Percentiles rank a stretch among this genome's conserved stretches.
phyloP scores from a whole-genome alignment of 2,329 filamentous ascomycete species.

The Aspergillus oerlinghausenensis region DNA sequence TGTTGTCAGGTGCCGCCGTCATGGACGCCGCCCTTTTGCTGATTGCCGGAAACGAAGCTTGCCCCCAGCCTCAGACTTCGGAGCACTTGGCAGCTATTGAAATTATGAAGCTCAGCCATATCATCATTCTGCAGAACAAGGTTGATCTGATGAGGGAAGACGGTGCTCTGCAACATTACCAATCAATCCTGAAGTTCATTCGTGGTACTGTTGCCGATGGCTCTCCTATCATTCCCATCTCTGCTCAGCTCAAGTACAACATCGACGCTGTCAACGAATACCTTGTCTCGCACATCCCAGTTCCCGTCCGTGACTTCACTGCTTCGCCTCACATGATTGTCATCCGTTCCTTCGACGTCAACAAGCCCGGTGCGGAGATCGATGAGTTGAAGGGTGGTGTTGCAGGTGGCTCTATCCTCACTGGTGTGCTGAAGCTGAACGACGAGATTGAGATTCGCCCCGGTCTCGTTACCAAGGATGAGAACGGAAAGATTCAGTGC shows the following conservation, averaged over 20 bases:
- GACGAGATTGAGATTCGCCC: slow-evolving; percentile 98
- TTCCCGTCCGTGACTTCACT: slow-evolving; percentile 85
- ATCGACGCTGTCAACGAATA: slow-evolving; percentile 97
- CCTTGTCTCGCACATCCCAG: slow-evolving; percentile 90
- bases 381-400: slow-evolving; percentile 98
- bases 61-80: slow-evolving; percentile 96
- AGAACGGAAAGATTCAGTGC: slow-evolving; percentile 90
- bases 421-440: slow-evolving; percentile 91
- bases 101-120: slow-evolving; percentile 99
- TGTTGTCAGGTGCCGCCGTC: slow-evolving; percentile 98
- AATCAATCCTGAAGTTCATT: slow-evolving; percentile 98
- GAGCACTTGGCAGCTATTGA: slow-evolving; percentile 98
- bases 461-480: slow-evolving; percentile 96
- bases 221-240: slow-evolving; percentile 91
- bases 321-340: slow-evolving; percentile 97
- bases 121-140: slow-evolving; percentile 99
- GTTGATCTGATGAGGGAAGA: slow-evolving; percentile 98
- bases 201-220: slow-evolving; percentile 94
- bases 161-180: slow-evolving; percentile 86
- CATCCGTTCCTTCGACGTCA: slow-evolving; percentile 98
- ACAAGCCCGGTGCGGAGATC: slow-evolving; percentile 98
- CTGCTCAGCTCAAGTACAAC: slow-evolving; percentile 98
- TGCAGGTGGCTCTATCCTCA: slow-evolving; percentile 92
- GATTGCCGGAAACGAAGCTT: slow-evolving; percentile 97
- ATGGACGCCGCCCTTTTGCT: slow-evolving; percentile 97